phyloP scores from a whole-genome alignment of 1,139 yeast genomes.

The Yamadazyma mexicana region DNA sequence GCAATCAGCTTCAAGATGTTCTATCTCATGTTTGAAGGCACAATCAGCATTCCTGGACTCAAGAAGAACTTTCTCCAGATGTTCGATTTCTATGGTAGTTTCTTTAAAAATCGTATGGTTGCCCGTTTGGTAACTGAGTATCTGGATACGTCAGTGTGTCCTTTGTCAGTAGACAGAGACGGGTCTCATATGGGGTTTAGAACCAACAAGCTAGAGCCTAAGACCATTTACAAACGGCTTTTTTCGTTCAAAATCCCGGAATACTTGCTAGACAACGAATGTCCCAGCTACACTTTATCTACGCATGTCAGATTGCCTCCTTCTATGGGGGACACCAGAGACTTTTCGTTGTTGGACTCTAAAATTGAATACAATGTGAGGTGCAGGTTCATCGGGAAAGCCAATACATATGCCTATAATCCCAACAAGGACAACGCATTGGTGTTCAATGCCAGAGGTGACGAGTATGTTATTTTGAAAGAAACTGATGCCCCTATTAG shows the following conservation, averaged over 20 bases:
- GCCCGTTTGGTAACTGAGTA: constrained; percentile 33
- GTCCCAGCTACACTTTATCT: constrained; percentile 31
- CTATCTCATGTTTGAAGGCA: constrained; percentile 43
- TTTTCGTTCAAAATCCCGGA: constrained; percentile 46
- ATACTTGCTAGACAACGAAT: constrained; percentile 38
- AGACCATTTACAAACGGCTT: constrained; percentile 34
- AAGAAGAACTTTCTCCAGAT: constrained; percentile 36
- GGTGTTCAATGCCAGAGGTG: constrained; percentile 39
- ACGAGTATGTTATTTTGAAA: constrained; percentile 43
- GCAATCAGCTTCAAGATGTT: constrained; percentile 43
- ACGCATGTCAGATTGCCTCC: constrained; percentile 42
- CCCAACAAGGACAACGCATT: constrained; percentile 22
- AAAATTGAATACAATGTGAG: constrained; percentile 37
- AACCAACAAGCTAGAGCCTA: constrained; percentile 1
- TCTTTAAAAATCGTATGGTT: constrained; percentile 29
- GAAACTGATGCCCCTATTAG: constrained; percentile 26
- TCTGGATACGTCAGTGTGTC: constrained; percentile 14
- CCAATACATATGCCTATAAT: constrained; percentile 26
- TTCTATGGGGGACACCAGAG: constrained; percentile 32
- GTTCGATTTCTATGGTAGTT: constrained; percentile 46
- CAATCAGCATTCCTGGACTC: constrained; percentile 18
- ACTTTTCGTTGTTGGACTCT: constrained; percentile 27
- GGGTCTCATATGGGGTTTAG: constrained; percentile 24
- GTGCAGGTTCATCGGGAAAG: constrained; percentile 44
- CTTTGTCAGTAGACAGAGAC: constrained; percentile 25